A percentile compares a stretch with the other conserved stretches of the same genome.
phyloP scores from a whole-genome alignment of 768 basidiomycete genomes.

The Hericium erinaceus region DNA sequence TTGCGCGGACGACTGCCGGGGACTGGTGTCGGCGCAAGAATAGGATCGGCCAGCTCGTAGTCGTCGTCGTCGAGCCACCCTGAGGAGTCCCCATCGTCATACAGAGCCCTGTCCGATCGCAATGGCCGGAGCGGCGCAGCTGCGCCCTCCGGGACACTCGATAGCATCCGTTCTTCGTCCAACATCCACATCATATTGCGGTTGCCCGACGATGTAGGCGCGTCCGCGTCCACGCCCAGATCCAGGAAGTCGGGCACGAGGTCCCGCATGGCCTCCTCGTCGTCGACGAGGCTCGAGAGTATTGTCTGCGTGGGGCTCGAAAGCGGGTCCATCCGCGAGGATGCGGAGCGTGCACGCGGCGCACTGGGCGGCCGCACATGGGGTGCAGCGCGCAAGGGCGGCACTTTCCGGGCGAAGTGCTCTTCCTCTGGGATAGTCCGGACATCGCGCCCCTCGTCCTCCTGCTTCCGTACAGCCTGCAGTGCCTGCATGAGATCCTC shows the following conservation, averaged over 20 bases:
- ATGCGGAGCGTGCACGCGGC: background rate
- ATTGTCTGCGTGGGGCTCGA: background rate
- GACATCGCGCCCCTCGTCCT: background rate
- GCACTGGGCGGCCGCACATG: background rate
- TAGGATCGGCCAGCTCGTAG: background rate
- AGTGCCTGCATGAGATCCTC: slow-evolving; percentile 1
- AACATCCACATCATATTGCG: background rate
- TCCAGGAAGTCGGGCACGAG: slow-evolving; percentile 13
- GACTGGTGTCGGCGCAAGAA: background rate
- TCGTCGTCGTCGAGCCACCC: background rate
- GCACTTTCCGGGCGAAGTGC: background rate
- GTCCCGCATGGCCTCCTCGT: slow-evolving; percentile 3
- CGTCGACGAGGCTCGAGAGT: slow-evolving; percentile 1
- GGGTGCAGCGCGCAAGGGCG: background rate
- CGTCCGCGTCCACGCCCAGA: slow-evolving; percentile 1
- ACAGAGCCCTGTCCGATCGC: background rate
- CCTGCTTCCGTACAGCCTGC: background rate
- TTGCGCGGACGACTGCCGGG: slow-evolving; percentile 3
- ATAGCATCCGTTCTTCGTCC: background rate
- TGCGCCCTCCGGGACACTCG: background rate
- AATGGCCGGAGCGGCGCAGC: background rate
- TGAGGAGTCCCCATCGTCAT: background rate
- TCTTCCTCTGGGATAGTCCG: too few relatives aligned
- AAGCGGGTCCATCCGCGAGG: background rate
- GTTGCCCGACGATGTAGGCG: background rate